phyloP scores from a whole-genome alignment of 1,284 basidiomycete genomes.

The Peniophora sp. region DNA sequence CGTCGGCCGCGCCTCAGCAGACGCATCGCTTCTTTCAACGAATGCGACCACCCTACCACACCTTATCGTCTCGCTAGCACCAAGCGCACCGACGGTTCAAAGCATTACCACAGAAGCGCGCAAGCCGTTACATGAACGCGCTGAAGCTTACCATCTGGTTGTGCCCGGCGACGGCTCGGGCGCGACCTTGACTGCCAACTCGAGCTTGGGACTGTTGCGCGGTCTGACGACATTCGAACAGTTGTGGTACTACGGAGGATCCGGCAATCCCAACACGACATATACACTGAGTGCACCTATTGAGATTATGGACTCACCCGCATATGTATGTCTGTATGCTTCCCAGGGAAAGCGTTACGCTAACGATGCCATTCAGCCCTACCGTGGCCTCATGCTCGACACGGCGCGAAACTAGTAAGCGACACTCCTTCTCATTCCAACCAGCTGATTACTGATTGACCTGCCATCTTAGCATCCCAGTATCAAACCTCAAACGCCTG shows the following conservation, averaged over 20 bases:
- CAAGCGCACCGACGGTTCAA: conserved; percentile 2
- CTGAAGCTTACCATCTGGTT: conserved; percentile 58
- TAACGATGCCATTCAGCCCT: conserved; percentile 41
- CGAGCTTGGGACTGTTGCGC: conserved; percentile 71
- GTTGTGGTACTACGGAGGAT: conserved; percentile 52
- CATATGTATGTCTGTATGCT: conserved; percentile 41
- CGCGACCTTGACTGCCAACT: conserved; percentile 60
- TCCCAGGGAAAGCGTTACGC: neutral
- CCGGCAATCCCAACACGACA: conserved; percentile 30
- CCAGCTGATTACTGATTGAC: neutral
- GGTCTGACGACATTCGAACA: conserved; percentile 82
- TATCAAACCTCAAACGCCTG: conserved; percentile 61
- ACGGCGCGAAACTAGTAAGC: conserved; percentile 59
- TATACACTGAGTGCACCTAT: conserved; percentile 59
- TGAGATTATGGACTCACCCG: conserved; percentile 53
- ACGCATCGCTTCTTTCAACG: conserved; percentile 23
- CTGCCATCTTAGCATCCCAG: conserved; percentile 44
- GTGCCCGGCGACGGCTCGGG: conserved; percentile 53
- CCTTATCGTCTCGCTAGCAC: neutral
- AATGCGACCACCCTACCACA: neutral
- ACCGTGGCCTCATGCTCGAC: conserved; percentile 79
- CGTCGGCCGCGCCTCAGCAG: conserved; percentile 39
- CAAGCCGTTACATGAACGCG: conserved; percentile 29
- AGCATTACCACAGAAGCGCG: conserved; percentile 50
- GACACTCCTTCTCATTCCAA: neutral